Conservation (phyloP, 2,329 filamentous ascomycete species). For the Pseudopyrenochaeta lycopersici region DNA sequence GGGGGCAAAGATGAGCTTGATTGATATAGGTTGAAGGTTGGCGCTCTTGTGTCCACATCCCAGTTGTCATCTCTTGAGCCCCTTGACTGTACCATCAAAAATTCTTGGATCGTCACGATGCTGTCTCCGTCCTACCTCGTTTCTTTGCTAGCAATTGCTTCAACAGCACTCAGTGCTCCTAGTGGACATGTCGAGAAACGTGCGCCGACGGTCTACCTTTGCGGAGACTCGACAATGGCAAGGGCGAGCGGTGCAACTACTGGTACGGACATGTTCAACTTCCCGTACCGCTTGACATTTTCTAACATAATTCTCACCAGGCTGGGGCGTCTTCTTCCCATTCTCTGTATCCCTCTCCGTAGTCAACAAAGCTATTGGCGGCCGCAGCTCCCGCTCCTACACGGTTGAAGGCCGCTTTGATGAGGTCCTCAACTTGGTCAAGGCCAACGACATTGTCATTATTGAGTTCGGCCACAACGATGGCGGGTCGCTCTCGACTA, state of each 20-base stretch:
- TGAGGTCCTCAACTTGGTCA: constrained; percentile 62
- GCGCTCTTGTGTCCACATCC: neutral
- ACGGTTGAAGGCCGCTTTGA: constrained; percentile 72
- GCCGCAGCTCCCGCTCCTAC: constrained; percentile 72
- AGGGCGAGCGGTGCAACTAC: constrained; percentile 55
- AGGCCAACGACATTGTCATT: constrained; percentile 70
- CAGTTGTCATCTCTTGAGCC: neutral
- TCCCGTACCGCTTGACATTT: neutral
- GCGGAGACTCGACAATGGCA: constrained; percentile 71
- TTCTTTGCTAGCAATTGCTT: constrained; percentile 28
- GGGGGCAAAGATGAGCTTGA: neutral
- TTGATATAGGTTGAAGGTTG: neutral
- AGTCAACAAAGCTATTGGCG: constrained; percentile 71
- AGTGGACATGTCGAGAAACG: constrained; percentile 32
- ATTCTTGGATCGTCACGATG: constrained; percentile 17
- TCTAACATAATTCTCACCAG: constrained; percentile 40
- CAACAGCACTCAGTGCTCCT: constrained; percentile 34
- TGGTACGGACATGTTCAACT: constrained; percentile 34
- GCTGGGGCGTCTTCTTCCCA: constrained; percentile 70
- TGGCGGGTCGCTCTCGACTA: constrained; percentile 63
- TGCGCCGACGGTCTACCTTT: constrained; percentile 61
- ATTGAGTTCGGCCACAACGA: constrained; percentile 81
- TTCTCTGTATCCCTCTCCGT: constrained; percentile 62
- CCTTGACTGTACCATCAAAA: neutral
- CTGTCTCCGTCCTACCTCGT: constrained; percentile 26